Evolutionary conservation across 1,284 basidiomycete species (phyloP), one percentile per base, ranked within the genome.

Genomic region (Cryptococcus sp.): DNA sequence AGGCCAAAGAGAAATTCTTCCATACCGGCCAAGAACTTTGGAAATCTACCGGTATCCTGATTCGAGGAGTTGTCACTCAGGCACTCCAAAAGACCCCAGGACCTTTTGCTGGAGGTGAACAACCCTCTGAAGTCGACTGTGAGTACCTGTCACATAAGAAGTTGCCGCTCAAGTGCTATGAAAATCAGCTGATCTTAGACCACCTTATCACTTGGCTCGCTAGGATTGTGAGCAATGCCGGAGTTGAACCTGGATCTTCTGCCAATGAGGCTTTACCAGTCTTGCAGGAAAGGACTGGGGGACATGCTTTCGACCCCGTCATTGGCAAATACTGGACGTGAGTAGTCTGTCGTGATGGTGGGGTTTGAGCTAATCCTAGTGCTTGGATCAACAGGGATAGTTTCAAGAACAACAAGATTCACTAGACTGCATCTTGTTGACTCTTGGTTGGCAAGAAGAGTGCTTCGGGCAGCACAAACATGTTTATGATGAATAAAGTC

Each of bases 191-290:
- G 42, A 36, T 32, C 31, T 0, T 41, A 73, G 71, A 64, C 66
- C 72, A 74, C 60, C 49, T 72, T 50, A 68, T 73, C 63, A 69
- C 69, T 28, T 74, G 72, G 72, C 61, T 74, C 24, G 65, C 72
- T 11, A 55, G 72, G 31, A 67, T 58, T 42, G 59, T 68, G 46
- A 65, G 67, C 46, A 62, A 69, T 46, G 57, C 69, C 9, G 69
- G 71, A 34, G 63, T 63, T 3, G 59, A 65, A 36, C 67, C 65
- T 28, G 60, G 59, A 10, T 54, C 62, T 13, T 45, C 57, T 13
- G 48, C 60, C 13, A 52, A 49, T 21, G 60, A 62, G 7, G 64
- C 57, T 18, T 50, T 73, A 41, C 57, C 57, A n/a, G 61, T 61
- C 37, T 49, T 72, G 42, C 49, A 62, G 54, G 52, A 64, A 51